A percentile compares a stretch with the other conserved stretches of the same genome.
Evolutionary conservation across 1,139 yeast genomes (phyloP).

Genomic region (Wickerhamomyces sp.): DNA sequence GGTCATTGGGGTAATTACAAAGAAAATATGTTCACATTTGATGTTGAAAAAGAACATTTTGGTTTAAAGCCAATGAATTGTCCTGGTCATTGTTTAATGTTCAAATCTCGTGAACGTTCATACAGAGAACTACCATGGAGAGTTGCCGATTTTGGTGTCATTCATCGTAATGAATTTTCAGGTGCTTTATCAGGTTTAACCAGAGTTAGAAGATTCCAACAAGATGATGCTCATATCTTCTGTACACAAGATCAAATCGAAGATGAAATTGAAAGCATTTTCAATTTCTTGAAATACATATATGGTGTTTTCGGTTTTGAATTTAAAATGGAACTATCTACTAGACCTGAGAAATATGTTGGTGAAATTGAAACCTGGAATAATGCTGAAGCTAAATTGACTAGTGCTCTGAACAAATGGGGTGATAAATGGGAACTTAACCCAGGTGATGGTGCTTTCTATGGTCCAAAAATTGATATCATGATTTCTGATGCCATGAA

Average conservation of each 20-base stretch:
- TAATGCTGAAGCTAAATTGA: slow-evolving; percentile 75
- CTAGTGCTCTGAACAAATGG: slow-evolving; percentile 68
- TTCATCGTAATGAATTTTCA: slow-evolving; percentile 93
- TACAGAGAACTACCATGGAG: slow-evolving; percentile 95
- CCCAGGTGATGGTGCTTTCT: slow-evolving; percentile 98
- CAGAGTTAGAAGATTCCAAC: slow-evolving; percentile 96
- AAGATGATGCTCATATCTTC: slow-evolving; percentile 97
- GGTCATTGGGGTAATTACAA: slow-evolving; percentile 98
- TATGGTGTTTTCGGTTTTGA: slow-evolving; percentile 86
- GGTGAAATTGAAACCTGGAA: slow-evolving; percentile 90
- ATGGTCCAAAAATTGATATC: slow-evolving; percentile 97
- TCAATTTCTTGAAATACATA: slow-evolving; percentile 73
- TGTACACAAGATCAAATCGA: slow-evolving; percentile 88
- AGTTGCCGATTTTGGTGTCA: slow-evolving; percentile 92
- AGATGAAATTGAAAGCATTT: slow-evolving; percentile 70
- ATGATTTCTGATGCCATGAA: slow-evolving; percentile 86
- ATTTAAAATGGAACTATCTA: slow-evolving; percentile 84
- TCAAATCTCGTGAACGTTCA: slow-evolving; percentile 82
- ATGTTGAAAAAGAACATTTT: slow-evolving; percentile 83
- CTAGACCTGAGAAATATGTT: slow-evolving; percentile 89
- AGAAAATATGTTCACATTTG: slow-evolving; percentile 96
- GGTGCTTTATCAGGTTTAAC: slow-evolving; percentile 91
- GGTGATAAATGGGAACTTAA: slow-evolving; percentile 86
- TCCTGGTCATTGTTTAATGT: slow-evolving; percentile 94
- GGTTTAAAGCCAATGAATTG: slow-evolving; percentile 98